phyloP scores from a whole-genome alignment of 2,329 filamentous ascomycete genomes.

The Diaporthe longicolla region DNA sequence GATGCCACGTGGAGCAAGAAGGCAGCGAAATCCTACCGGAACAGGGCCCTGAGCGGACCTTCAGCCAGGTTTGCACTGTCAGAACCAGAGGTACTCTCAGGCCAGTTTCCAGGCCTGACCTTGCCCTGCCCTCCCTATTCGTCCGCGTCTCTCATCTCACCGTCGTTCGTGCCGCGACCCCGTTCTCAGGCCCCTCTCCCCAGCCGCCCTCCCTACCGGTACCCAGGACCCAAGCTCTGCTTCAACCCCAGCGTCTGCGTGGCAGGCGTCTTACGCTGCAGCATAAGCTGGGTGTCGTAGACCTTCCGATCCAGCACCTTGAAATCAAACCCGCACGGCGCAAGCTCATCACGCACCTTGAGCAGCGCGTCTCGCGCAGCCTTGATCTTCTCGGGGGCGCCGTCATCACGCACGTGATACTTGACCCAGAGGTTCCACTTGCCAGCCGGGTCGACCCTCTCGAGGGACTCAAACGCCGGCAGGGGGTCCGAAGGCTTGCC shows the following conservation, averaged over 20 bases:
- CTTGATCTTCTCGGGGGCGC: conserved; percentile 69
- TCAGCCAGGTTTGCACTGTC: too few species aligned
- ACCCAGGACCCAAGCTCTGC: conserved; percentile 35
- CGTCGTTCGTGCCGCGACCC: neutral
- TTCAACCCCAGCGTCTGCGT: conserved; percentile 38
- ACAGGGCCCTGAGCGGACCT: neutral
- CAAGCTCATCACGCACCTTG: conserved; percentile 60
- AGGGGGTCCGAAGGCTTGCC: conserved; percentile 54
- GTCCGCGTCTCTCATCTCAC: neutral
- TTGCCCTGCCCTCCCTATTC: neutral
- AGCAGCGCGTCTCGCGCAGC: conserved; percentile 68
- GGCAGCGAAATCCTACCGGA: too few species aligned
- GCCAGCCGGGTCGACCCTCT: conserved; percentile 61
- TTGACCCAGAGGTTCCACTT: conserved; percentile 71
- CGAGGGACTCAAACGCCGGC: conserved; percentile 62
- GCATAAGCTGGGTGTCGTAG: conserved; percentile 60
- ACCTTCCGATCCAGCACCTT: conserved; percentile 65
- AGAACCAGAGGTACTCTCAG: neutral
- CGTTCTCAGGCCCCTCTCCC: neutral
- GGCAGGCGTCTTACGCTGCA: conserved; percentile 36
- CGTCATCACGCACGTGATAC: conserved; percentile 68
- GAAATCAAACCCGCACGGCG: conserved; percentile 66
- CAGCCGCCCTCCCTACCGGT: neutral
- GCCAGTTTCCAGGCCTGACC: neutral
- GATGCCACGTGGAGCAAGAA: neutral